Evolutionary conservation across 495 filamentous ascomycete species (phyloP), one percentile per base, ranked within the genome.

Genomic region (Thermochaetoides thermophila): DNA sequence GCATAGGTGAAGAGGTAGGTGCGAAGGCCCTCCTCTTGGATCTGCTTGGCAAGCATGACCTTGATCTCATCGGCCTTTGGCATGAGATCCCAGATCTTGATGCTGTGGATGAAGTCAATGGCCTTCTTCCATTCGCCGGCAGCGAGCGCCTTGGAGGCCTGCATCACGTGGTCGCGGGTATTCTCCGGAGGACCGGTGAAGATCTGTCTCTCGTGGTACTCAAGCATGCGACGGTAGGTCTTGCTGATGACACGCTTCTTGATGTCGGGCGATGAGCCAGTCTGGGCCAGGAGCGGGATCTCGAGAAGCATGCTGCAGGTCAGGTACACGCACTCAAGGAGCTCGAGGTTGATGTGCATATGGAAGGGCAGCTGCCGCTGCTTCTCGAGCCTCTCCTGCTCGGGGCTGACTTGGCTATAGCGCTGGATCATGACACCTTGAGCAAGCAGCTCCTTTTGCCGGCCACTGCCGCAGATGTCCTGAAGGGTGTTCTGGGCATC

Each of bases 1-100:
- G 89, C 89, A 58, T 99, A 99, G 33, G 89, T 99, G 72, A 99
- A 96, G 46, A 99, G 82, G 59, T 99, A 99, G 32, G 89, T 99
- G 35, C 91, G 73, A 32, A 99, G 72, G 38, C 89, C 89, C 64
- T 96, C 91, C 55, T 96, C 89, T 60, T 99, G 91, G 43, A 94
- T 93, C 64, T 96, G 89, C 52, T 82, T 81, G 18, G 84, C 79
- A 18, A 99, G 78, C 87, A 96, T 94, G 33, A 71, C 61, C 76
- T 96, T 96, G 64, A 95, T 85, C 56, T 82, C 78, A 17, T 82
- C 77, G 19, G 84, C 75, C 45, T 81, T 68, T 37, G 85, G 74
- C 73, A 99, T 89, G 40, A 99, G 66, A 19, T 97, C 89, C 89
- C 89, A 97, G 55, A 96, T 96, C 73, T 96, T 96, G 66, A 97